Base-by-base conservation (phyloP, 2,329 filamentous ascomycete genomes). In the Hymenoscyphus fraxineus region DNA sequence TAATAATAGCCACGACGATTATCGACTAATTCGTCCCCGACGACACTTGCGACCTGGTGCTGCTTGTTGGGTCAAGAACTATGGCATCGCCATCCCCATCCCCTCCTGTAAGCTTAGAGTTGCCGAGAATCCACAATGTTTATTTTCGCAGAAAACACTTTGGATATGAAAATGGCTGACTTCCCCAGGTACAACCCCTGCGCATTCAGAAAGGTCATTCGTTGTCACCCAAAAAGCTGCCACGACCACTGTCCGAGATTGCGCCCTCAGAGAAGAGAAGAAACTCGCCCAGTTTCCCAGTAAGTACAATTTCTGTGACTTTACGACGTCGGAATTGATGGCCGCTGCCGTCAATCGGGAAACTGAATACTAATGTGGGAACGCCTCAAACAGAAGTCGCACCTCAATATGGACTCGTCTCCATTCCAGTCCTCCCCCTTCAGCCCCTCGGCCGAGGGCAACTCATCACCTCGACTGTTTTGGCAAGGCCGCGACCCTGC, bases 201-300 rank as follows among this genome's bases (percentile, higher is more conserved):
- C 89, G 90, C 79, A 92, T 94, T 73, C 88, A 88, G 78, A 93
- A 92, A 80, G 84, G 79, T 64, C 81, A 83, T 60, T 80, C 77
- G 66, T 76, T 83, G 62, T 88, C 88, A 66, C 86, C 89, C 56
- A 78, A 80, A 73, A 93, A 88, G 77, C 79, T 84, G 63, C 85
- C 88, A 74, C 88, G 90, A 72, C 91, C 95, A 65, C 84, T 99
- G 69, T 91, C 92, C 67, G 95, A 99, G 80, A 88, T 99, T 74
- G 92, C 90, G 71, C 90, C 91, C 61, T 90, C 90, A 67, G 92
- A 93, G 78, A 89, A 88, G 77, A 87, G 94, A 76, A 86, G 93
- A 73, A 98, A 98, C 80, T 97, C 93, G 60, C 93, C 93, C 61
- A 96, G 90, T 81, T 96, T 89, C 86, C 93, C 90, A 73, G 65